Evolutionary conservation across 306 rosid species (phyloP).

Genomic region (Castanospermum australe): DNA sequence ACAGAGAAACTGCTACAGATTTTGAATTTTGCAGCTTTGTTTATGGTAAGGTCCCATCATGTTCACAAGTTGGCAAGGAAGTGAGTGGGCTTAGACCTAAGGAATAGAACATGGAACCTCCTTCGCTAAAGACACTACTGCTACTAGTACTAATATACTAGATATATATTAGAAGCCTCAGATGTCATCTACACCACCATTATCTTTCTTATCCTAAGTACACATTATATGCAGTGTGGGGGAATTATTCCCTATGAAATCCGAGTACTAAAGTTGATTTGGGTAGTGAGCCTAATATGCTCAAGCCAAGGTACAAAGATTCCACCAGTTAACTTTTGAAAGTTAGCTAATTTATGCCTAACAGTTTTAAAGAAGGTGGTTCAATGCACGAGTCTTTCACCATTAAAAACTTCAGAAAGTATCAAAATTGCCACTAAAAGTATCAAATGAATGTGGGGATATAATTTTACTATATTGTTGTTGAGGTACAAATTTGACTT

Average conservation of each 20-base stretch:
- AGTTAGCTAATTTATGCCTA: constrained; percentile 13
- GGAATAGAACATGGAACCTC: constrained; percentile 57
- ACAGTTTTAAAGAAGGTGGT: not conserved
- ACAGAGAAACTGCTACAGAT: not conserved
- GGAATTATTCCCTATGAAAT: constrained; percentile 25
- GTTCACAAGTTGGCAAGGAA: constrained; percentile 43
- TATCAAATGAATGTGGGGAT: constrained; percentile 5
- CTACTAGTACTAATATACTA: constrained; percentile 1
- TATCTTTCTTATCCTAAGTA: constrained; percentile 29
- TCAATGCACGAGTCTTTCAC: too few relatives aligned
- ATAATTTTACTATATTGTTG: not conserved
- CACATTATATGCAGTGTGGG: constrained; percentile 1
- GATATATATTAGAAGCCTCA: constrained; percentile 11
- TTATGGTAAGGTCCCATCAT: constrained; percentile 35
- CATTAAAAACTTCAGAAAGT: too few relatives aligned
- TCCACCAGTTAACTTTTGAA: constrained; percentile 1
- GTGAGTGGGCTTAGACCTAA: constrained; percentile 53
- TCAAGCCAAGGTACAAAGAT: constrained; percentile 13
- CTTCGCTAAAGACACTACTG: constrained; percentile 18
- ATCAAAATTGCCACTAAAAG: not conserved
- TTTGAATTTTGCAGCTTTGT: constrained; percentile 21
- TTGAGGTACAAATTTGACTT: constrained; percentile 15
- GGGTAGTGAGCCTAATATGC: constrained; percentile 32
- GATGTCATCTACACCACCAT: not conserved
- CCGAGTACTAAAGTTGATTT: constrained; percentile 22